Evolutionary conservation across 169 alveolate species (phyloP).

Genomic region (Plasmodium falciparum): DNA sequence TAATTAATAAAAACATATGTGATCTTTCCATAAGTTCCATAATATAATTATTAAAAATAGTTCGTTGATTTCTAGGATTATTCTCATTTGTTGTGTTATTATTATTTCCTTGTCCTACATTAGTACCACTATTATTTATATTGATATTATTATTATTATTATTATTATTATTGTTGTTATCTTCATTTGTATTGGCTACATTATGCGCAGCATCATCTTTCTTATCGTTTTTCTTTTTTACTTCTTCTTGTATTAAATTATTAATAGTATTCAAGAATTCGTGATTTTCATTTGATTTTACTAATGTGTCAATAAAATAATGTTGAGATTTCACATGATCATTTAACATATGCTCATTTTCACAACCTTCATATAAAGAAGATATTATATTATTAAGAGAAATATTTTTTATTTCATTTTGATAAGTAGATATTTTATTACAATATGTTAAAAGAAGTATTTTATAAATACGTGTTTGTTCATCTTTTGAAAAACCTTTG

Average conservation of each 20-base stretch:
- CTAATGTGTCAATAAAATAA: slow-evolving; percentile 59
- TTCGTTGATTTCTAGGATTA: slow-evolving; percentile 26
- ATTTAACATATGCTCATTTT: slow-evolving; percentile 32
- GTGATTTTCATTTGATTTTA: slow-evolving; percentile 59
- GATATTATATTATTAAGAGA: slow-evolving; percentile 47
- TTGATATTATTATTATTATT: not conserved
- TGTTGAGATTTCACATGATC: slow-evolving; percentile 72
- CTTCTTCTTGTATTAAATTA: slow-evolving; percentile 6
- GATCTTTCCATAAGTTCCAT: slow-evolving; percentile 51
- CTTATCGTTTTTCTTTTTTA: slow-evolving; percentile 9
- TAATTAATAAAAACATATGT: slow-evolving; percentile 38
- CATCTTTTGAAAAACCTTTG: slow-evolving; percentile 43
- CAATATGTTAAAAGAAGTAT: slow-evolving; percentile 55
- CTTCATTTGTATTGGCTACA: not conserved
- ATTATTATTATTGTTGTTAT: not conserved
- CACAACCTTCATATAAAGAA: slow-evolving; percentile 16
- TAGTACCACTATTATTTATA: not conserved
- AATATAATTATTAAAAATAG: slow-evolving; percentile 42
- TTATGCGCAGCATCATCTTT: slow-evolving; percentile 9
- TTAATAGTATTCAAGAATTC: slow-evolving; percentile 38
- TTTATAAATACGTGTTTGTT: slow-evolving; percentile 64
- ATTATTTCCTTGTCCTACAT: not conserved
- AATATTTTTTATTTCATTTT: slow-evolving; percentile 62
- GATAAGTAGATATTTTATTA: slow-evolving; percentile 50
- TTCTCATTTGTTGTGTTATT: not conserved